Conservation (phyloP, 2,329 filamentous ascomycete genomes). For the Didymella keratinophila region DNA sequence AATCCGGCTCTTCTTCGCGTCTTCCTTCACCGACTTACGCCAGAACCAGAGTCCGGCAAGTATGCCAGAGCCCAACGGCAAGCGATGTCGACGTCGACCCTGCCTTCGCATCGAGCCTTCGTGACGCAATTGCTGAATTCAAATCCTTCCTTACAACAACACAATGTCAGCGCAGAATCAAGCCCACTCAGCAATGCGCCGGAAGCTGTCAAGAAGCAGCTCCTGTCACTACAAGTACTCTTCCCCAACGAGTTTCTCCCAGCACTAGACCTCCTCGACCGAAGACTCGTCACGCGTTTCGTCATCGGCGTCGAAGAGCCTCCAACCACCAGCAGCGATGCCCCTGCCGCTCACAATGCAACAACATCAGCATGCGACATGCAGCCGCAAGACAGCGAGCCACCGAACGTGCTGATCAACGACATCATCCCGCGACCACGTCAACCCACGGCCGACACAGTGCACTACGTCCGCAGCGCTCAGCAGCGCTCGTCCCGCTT, state of each 20-base stretch:
- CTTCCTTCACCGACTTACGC: constrained; percentile 26
- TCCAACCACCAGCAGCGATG: not conserved
- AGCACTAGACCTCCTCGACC: constrained; percentile 86
- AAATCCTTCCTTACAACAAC: constrained; percentile 23
- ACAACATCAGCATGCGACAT: not conserved
- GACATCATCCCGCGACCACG: not conserved
- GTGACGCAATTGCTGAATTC: constrained; percentile 46
- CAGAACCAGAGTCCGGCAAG: constrained; percentile 18
- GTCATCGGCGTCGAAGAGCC: constrained; percentile 18
- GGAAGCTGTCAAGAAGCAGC: constrained; percentile 52
- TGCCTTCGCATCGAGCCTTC: constrained; percentile 41
- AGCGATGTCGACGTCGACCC: constrained; percentile 22
- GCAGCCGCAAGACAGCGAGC: not conserved
- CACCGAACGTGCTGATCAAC: not conserved
- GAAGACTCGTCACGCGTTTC: constrained; percentile 70
- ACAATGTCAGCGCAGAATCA: constrained; percentile 37
- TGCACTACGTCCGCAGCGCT: constrained; percentile 68
- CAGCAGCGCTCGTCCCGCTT: constrained; percentile 52
- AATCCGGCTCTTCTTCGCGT: constrained; percentile 28
- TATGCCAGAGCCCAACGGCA: constrained; percentile 16
- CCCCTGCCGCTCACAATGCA: not conserved
- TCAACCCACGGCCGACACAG: constrained; percentile 12
- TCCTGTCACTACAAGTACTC: constrained; percentile 78
- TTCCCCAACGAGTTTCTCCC: constrained; percentile 83
- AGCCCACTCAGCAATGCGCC: constrained; percentile 54